These are phyloP conservation scores for Trichoderma parareesei DNA, from an alignment of 495 filamentous ascomycete species.

Conservation along the genomic window DNA sequence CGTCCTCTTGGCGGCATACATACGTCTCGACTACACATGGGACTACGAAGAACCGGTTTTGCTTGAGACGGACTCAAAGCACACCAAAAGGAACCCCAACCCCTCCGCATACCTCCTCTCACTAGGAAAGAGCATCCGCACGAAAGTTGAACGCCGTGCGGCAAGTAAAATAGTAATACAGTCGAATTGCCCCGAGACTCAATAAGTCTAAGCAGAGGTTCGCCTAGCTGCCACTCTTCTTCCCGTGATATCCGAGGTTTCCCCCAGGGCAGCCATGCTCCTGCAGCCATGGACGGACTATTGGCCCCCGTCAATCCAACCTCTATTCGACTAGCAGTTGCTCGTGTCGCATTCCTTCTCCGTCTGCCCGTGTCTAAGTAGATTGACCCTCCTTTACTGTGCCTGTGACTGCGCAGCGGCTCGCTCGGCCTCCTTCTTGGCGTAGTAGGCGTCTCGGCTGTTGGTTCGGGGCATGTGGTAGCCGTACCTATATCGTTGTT, in stretches of 20 bases:
- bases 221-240: not conserved
- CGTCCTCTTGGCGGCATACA: too few species aligned
- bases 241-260: not conserved
- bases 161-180: not conserved
- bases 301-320: not conserved
- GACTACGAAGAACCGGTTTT: too few species aligned
- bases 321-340: not conserved
- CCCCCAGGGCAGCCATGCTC: not conserved
- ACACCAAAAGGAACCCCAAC: not conserved
- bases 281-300: not conserved
- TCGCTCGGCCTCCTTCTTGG: slow-evolving; percentile 39
- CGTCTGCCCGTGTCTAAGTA: not conserved
- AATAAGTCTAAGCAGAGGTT: not conserved
- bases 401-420: slow-evolving; percentile 22
- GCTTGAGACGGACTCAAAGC: not conserved
- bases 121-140: not conserved
- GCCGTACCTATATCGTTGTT: slow-evolving; percentile 37
- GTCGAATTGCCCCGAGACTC: not conserved
- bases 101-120: not conserved
- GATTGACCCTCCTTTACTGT: not conserved
- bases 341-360: not conserved
- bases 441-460: slow-evolving; percentile 40
- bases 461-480: slow-evolving; percentile 44
- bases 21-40: too few species aligned
- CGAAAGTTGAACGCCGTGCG: not conserved